These are phyloP conservation scores for Bidens hawaiensis DNA, from an alignment of 140 eudicot species.

Conservation along the genomic window DNA sequence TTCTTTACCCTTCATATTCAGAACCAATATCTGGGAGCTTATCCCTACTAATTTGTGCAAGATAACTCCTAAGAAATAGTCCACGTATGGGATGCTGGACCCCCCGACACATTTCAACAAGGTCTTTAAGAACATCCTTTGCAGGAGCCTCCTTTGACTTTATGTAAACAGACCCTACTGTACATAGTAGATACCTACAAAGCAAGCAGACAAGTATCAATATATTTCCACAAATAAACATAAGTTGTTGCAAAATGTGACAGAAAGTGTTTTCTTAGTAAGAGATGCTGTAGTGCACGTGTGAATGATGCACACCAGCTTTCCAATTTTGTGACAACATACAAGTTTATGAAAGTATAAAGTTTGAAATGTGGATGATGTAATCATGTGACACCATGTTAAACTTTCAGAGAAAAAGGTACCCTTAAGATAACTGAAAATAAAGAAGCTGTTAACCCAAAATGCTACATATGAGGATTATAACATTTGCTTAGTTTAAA, in stretches of 20 bases:
- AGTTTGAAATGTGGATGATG: background rate
- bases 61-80: constrained; percentile 92
- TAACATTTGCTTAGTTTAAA: background rate
- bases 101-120: constrained; percentile 93
- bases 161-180: constrained; percentile 97
- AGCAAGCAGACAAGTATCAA: constrained; percentile 12
- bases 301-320: constrained; percentile 1
- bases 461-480: background rate
- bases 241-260: constrained; percentile 17
- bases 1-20: constrained; percentile 88
- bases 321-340: no score
- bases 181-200: constrained; percentile 89
- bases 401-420: background rate
- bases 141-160: constrained; percentile 93
- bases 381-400: constrained; percentile 11
- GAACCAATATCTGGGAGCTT: constrained; percentile 91
- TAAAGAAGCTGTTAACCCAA: background rate
- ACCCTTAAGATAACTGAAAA: background rate
- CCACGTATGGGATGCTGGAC: constrained; percentile 97
- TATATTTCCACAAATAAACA: background rate
- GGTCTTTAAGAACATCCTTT: constrained; percentile 87
- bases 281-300: constrained; percentile 1
- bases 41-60: constrained; percentile 91
- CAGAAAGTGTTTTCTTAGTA: constrained; percentile 1
- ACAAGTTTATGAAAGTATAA: constrained; percentile 10